Evolutionary conservation across 208 protist genomes (phyloP).

Genomic region (Crithidia expoeki): DNA sequence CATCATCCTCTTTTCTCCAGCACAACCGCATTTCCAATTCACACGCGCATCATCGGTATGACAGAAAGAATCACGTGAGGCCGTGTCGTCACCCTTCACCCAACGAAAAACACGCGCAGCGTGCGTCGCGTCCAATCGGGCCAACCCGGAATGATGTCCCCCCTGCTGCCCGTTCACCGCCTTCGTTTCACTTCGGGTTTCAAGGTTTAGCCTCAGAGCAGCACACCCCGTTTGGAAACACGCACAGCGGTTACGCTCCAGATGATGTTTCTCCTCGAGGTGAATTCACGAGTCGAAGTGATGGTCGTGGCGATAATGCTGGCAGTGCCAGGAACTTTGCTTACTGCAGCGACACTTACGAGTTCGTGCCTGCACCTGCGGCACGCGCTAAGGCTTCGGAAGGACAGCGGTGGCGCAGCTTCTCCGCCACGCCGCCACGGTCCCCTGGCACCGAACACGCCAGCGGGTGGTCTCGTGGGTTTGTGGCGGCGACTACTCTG

Average conservation of each 20-base stretch:
- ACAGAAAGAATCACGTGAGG: background rate
- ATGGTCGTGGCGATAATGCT: background rate
- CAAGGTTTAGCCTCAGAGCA: slow-evolving; percentile 7
- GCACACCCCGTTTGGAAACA: slow-evolving; percentile 8
- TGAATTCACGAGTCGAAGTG: slow-evolving; percentile 13
- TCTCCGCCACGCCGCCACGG: slow-evolving; percentile 1
- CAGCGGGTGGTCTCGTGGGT: background rate
- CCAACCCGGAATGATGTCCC: slow-evolving; percentile 1
- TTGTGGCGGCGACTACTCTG: background rate
- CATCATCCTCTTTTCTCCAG: background rate
- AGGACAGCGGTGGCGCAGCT: slow-evolving; percentile 14
- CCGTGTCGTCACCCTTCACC: background rate
- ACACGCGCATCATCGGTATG: background rate
- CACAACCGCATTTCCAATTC: background rate
- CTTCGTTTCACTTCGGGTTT: background rate
- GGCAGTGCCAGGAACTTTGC: background rate
- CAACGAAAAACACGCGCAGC: background rate
- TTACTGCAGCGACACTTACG: slow-evolving; percentile 5
- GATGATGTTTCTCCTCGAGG: background rate
- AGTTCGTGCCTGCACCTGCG: slow-evolving; percentile 5
- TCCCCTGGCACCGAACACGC: slow-evolving; percentile 4
- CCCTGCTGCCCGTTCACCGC: background rate
- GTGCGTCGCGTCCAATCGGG: background rate
- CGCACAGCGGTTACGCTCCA: background rate
- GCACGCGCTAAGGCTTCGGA: slow-evolving; percentile 1